Base-by-base conservation (phyloP, 139 green algal species). In the Klebsormidium nitens region DNA sequence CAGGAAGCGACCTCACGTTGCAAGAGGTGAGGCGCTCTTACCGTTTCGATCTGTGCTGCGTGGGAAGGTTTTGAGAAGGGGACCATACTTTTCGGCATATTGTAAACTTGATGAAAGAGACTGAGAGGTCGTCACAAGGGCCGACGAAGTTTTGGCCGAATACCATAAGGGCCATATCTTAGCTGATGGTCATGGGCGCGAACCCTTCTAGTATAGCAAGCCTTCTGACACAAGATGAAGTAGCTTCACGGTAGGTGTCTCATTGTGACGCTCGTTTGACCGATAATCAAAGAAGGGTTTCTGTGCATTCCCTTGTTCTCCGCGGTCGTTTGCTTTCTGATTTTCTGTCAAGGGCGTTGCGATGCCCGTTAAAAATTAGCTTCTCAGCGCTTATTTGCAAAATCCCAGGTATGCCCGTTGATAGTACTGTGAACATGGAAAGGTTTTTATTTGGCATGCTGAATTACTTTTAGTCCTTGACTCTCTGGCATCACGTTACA, bases 1-100 rank as follows among this genome's bases (percentile, higher is more conserved):
- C 89, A 34, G 89, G 90, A 47, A 76, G 70, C 32, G 89, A 96
- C 83, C 81, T 97, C n/a, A 95, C 90, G 0, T 82, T 97, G 39
- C 74, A 81, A 57, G 69, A 77, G 59, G 36, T 77, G 35, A 14
- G 14, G 42, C 11, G 42, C 11, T 50, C 11, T 8, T 50, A 14
- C 11, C 42, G 14, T 50, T 14, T 50, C 42, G 42, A 50, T 26
- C 42, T n/a, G n/a, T n/a, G n/a, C n/a, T n/a, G n/a, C n/a, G n/a
- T n/a, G n/a, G n/a, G n/a, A n/a, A n/a, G n/a, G n/a, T n/a, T 8
- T 14, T 50, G 8, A 8, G 11, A 26, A 50, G 42, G 8, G 8
- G 11, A 14, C 14, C 11, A 26, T 8, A 8, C 42, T 8, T 50
- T 14, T 26, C 11, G 42, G 8, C 8, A 26, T 14, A 26, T 8